Evolutionary conservation across 148 eudicot genomes (phyloP).

Genomic region (Nyssa sinensis): DNA sequence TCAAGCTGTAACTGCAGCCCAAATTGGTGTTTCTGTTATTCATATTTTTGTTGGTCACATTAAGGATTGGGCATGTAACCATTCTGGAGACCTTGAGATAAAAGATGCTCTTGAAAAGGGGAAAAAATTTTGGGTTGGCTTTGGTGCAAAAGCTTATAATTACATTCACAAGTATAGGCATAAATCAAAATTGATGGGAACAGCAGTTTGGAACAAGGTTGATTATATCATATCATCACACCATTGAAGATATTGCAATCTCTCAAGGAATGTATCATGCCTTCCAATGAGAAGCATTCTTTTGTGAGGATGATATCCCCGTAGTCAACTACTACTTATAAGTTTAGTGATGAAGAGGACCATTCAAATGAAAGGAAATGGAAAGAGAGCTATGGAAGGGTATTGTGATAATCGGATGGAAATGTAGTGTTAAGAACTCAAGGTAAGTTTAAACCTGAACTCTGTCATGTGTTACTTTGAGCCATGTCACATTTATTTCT

Average conservation of each 20-base stretch:
- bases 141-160: conserved; percentile 79
- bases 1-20: conserved; percentile 88
- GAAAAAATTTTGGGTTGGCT: conserved; percentile 80
- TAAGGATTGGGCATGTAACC: conserved; percentile 84
- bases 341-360: too few species aligned
- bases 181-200: conserved; percentile 75
- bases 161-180: conserved; percentile 75
- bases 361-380: too few species aligned
- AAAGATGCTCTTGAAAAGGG: conserved; percentile 65
- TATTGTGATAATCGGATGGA: too few species aligned
- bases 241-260: conserved; percentile 74
- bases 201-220: conserved; percentile 77
- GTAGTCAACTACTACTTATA: conserved; percentile 58
- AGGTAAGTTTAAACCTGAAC: too few species aligned
- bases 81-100: conserved; percentile 72
- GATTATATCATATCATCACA: conserved; percentile 75
- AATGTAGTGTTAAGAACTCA: too few species aligned
- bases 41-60: conserved; percentile 80
- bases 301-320: conserved; percentile 63
- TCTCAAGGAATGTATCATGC: conserved; percentile 63
- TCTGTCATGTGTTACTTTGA: too few species aligned
- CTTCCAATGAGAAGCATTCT: conserved; percentile 67
- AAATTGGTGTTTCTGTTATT: conserved; percentile 83
- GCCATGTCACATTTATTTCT: too few species aligned
- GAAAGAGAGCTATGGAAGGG: too few species aligned